Evolutionary conservation across 2,329 filamentous ascomycete genomes (phyloP).

Genomic region (Aspergillus awamori): DNA sequence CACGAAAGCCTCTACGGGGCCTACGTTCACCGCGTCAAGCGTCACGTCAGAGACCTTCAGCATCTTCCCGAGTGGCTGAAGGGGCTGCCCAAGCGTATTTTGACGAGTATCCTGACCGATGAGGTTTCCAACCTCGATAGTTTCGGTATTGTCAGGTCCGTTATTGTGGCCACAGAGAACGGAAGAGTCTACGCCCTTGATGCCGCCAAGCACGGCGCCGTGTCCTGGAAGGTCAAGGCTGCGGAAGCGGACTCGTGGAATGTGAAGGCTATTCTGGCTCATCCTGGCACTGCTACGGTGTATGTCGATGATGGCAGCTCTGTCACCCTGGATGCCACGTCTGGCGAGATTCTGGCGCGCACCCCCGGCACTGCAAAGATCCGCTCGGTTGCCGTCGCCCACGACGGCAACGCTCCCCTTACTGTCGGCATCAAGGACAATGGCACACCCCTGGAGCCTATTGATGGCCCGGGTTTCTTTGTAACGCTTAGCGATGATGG

Average conservation of each 20-base stretch:
- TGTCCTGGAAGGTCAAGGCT: slow-evolving; percentile 75
- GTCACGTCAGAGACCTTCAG: slow-evolving; percentile 77
- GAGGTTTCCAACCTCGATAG: slow-evolving; percentile 58
- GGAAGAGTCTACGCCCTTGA: slow-evolving; percentile 82
- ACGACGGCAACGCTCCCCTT: slow-evolving; percentile 26
- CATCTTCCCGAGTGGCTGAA: slow-evolving; percentile 72
- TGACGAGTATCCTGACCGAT: slow-evolving; percentile 62
- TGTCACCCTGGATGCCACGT: slow-evolving; percentile 53
- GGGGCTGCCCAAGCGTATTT: slow-evolving; percentile 67
- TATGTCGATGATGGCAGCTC: slow-evolving; percentile 65
- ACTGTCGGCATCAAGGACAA: slow-evolving; percentile 39
- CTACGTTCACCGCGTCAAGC: slow-evolving; percentile 83
- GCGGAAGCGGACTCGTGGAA: slow-evolving; percentile 65
- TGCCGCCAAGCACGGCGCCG: slow-evolving; percentile 69
- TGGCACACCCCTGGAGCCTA: slow-evolving; percentile 36
- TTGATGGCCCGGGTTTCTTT: slow-evolving; percentile 39
- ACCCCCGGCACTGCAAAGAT: slow-evolving; percentile 30
- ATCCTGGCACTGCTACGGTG: slow-evolving; percentile 62
- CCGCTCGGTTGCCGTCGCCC: slow-evolving; percentile 37
- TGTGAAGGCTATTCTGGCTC: slow-evolving; percentile 67
- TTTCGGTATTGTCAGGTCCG: slow-evolving; percentile 87
- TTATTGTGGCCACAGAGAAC: slow-evolving; percentile 76
- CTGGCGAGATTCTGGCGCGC: slow-evolving; percentile 45
- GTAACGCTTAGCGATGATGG: slow-evolving; percentile 47
- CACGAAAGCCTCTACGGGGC: slow-evolving; percentile 77